These are phyloP conservation scores for Punica granatum DNA, from an alignment of 345 rosid species.

Conservation along the genomic window DNA sequence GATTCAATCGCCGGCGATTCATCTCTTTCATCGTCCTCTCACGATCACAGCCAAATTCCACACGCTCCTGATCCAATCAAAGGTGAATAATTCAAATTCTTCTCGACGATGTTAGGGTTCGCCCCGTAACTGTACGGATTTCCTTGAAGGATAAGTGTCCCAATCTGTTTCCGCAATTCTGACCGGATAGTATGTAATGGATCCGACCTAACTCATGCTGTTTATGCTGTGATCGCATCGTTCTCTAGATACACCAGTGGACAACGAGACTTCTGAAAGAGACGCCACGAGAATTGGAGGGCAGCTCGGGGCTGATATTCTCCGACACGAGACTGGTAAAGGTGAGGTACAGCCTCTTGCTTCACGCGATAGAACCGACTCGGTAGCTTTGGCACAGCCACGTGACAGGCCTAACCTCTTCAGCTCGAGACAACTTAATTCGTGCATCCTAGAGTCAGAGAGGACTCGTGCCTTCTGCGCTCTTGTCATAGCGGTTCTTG, in stretches of 20 bases:
- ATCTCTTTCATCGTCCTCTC: neutral
- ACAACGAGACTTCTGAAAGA: neutral
- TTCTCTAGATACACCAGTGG: neutral
- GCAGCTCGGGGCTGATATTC: neutral
- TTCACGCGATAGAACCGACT: neutral
- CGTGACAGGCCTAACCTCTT: slow-evolving; percentile 15
- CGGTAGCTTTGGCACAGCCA: neutral
- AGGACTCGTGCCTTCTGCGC: slow-evolving; percentile 46
- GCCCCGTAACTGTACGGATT: neutral
- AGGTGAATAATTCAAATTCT: neutral
- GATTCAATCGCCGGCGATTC: neutral
- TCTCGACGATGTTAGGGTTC: neutral
- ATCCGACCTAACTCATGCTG: neutral
- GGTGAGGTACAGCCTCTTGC: neutral
- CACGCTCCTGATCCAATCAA: neutral
- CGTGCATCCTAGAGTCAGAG: slow-evolving; percentile 49
- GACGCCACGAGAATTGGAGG: neutral
- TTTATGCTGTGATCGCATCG: too few species aligned
- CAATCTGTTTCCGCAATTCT: neutral
- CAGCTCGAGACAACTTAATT: slow-evolving; percentile 45
- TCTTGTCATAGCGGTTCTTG: slow-evolving; percentile 44
- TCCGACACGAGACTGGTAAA: neutral
- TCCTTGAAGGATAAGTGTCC: neutral
- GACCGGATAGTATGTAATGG: neutral
- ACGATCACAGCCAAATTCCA: neutral